These are phyloP conservation scores for Pistacia vera DNA, from an alignment of 345 rosid genomes.

Conservation along the genomic window DNA sequence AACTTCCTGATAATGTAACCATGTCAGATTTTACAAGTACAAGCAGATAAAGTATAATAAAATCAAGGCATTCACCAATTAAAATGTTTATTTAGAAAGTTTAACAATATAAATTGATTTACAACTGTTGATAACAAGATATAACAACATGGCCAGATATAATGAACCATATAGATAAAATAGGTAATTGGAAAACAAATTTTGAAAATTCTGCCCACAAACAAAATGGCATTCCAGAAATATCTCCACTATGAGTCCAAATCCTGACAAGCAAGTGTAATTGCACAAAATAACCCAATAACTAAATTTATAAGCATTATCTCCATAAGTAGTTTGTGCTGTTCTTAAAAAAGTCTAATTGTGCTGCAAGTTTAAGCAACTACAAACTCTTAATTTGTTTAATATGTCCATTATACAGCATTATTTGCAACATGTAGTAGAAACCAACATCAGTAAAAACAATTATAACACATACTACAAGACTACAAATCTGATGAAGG, in stretches of 20 bases:
- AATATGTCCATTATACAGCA: neutral
- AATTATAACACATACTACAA: neutral
- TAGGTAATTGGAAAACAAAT: neutral
- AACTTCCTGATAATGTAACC: slow-evolving; percentile 56
- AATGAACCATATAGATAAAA: neutral
- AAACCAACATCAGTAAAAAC: slow-evolving; percentile 1
- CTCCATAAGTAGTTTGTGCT: neutral
- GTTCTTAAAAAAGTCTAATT: neutral
- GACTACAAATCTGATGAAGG: neutral
- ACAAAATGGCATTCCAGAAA: neutral
- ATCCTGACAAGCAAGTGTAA: neutral
- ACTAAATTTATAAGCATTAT: neutral
- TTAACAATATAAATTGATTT: neutral
- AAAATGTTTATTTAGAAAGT: neutral
- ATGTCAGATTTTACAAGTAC: slow-evolving; percentile 9
- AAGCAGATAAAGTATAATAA: neutral
- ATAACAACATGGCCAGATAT: neutral
- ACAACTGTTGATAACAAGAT: neutral
- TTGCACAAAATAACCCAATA: neutral
- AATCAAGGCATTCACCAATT: slow-evolving; percentile 3
- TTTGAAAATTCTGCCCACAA: neutral
- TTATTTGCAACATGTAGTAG: neutral
- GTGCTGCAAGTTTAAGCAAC: neutral
- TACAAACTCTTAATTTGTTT: neutral
- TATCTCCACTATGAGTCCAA: neutral